Conservation (phyloP, 2,329 filamentous ascomycete species). For the Nannizziopsis barbatae region DNA sequence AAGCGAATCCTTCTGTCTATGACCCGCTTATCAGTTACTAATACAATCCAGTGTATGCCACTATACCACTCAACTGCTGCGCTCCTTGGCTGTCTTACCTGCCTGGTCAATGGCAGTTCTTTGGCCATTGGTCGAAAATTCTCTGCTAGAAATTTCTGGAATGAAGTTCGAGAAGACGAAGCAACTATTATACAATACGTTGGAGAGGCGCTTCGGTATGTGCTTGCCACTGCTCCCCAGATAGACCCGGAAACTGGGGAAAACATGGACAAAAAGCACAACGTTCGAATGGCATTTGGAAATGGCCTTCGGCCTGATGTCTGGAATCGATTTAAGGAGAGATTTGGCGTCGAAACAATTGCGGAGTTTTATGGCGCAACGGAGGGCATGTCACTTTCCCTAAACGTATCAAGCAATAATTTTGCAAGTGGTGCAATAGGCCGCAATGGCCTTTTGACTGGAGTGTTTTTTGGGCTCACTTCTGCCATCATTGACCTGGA, state of each 20-base stretch:
- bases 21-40: not conserved
- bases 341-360: constrained; percentile 63
- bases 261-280: constrained; percentile 60
- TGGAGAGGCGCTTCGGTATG: constrained; percentile 74
- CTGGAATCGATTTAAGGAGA: constrained; percentile 71
- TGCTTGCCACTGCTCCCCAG: constrained; percentile 55
- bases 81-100: constrained; percentile 55
- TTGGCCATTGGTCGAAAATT: constrained; percentile 66
- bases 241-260: constrained; percentile 53
- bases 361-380: constrained; percentile 75
- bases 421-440: constrained; percentile 69
- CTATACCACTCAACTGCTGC: constrained; percentile 75
- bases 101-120: constrained; percentile 51
- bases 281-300: constrained; percentile 64
- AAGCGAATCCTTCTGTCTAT: constrained; percentile 22
- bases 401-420: constrained; percentile 63
- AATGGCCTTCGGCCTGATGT: constrained; percentile 79
- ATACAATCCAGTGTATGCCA: constrained; percentile 58
- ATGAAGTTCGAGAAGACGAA: constrained; percentile 56
- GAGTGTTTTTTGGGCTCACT: constrained; percentile 41
- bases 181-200: constrained; percentile 79
- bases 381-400: constrained; percentile 57
- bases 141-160: constrained; percentile 65
- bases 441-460: constrained; percentile 53
- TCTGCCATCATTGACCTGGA: constrained; percentile 59